These are phyloP conservation scores for Leucosporidium creatinivorum DNA, from an alignment of 768 basidiomycete genomes.

Conservation along the genomic window DNA sequence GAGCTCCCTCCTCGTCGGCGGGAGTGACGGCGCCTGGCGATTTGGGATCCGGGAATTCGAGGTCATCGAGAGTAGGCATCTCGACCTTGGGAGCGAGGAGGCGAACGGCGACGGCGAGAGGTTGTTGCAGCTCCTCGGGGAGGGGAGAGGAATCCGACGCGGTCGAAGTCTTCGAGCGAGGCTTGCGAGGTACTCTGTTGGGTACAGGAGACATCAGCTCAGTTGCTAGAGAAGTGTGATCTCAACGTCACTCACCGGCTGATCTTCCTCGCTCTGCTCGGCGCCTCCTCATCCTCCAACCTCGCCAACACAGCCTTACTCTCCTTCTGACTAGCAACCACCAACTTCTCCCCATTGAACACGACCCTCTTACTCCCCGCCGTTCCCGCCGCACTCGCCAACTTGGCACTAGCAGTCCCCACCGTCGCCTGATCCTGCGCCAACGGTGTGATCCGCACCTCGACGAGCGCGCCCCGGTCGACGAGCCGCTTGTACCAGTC, in stretches of 20 bases:
- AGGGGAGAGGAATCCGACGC: conserved; percentile 8
- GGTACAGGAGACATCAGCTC: background rate
- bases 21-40: conserved; percentile 24
- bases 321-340: conserved; percentile 66
- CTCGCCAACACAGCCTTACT: conserved; percentile 44
- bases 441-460: conserved; percentile 52
- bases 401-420: background rate
- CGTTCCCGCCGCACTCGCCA: background rate
- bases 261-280: conserved; percentile 48
- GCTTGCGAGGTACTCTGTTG: conserved; percentile 16
- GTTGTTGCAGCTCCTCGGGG: conserved; percentile 30
- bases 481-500: conserved; percentile 59
- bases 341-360: conserved; percentile 45
- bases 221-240: background rate
- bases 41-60: conserved; percentile 32
- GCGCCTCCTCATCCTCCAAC: conserved; percentile 68
- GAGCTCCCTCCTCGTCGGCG: background rate
- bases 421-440: conserved; percentile 33
- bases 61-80: conserved; percentile 23
- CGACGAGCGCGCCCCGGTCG: conserved; percentile 52
- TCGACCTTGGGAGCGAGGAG: conserved; percentile 26
- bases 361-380: conserved; percentile 25
- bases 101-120: conserved; percentile 32
- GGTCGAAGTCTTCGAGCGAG: background rate
- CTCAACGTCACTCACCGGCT: conserved; percentile 18